phyloP scores from a whole-genome alignment of 2,329 filamentous ascomycete species.

The Beauveria australis region DNA sequence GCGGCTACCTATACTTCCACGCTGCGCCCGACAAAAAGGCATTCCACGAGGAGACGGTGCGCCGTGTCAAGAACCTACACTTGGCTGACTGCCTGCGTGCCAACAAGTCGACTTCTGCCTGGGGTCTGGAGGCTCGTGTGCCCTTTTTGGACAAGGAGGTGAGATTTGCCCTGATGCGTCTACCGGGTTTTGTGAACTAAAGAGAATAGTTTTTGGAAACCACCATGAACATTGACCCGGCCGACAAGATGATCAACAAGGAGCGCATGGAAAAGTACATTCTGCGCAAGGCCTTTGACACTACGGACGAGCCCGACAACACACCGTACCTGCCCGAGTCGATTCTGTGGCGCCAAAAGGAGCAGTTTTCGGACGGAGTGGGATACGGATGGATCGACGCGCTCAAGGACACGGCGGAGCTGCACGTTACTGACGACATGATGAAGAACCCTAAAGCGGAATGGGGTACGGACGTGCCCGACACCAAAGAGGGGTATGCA shows the following conservation, averaged over 20 bases:
- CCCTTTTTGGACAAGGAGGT: slow-evolving; percentile 93
- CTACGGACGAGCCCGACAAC: slow-evolving; percentile 69
- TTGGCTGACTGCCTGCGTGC: slow-evolving; percentile 92
- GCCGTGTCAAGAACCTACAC: slow-evolving; percentile 93
- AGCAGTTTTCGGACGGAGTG: slow-evolving; percentile 97
- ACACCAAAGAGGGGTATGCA: slow-evolving; percentile 88
- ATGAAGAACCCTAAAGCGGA: slow-evolving; percentile 97
- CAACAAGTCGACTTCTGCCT: slow-evolving; percentile 98
- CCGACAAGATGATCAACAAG: slow-evolving; percentile 91
- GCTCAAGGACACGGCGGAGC: slow-evolving; percentile 88
- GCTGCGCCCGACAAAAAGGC: slow-evolving; percentile 80
- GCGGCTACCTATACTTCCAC: slow-evolving; percentile 98
- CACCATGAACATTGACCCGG: slow-evolving; percentile 87
- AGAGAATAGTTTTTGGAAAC: slow-evolving; percentile 71
- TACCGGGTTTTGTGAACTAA: slow-evolving; percentile 16
- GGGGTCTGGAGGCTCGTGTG: slow-evolving; percentile 95
- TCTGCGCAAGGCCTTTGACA: slow-evolving; percentile 94
- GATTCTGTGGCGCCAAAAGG: slow-evolving; percentile 98
- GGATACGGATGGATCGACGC: slow-evolving; percentile 99
- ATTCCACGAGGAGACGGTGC: slow-evolving; percentile 94
- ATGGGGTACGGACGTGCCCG: slow-evolving; percentile 88
- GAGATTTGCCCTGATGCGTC: slow-evolving; percentile 16
- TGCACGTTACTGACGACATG: slow-evolving; percentile 89
- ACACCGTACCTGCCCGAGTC: slow-evolving; percentile 88
- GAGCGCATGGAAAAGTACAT: slow-evolving; percentile 96